Base-by-base conservation (phyloP, 1,139 yeast genomes). In the Sugiyamaella novakii region DNA sequence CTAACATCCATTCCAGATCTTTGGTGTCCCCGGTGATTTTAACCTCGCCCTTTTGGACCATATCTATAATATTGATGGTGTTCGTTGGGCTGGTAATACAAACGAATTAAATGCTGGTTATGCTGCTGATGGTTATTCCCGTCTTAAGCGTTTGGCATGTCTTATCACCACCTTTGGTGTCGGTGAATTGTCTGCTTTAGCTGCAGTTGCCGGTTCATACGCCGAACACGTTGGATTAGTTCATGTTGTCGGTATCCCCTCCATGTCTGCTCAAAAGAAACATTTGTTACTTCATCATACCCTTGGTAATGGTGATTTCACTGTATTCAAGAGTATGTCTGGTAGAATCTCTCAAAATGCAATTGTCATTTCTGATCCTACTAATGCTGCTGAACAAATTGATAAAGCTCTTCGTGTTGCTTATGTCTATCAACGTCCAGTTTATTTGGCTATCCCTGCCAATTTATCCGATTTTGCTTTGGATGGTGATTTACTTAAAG, bases 241-340 rank as follows among this genome's bases (percentile, higher is more conserved):
- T 52, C 87, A 83, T 61, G 76, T 83, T 55, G 88, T 83, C 10
- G 89, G 88, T 30, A 75, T 79, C 5, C 81, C 84, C 5, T 74
- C 81, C 8, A 69, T 78, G 39, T 70, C 83, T 12, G 77, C 94
- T 21, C 88, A 83, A 66, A 76, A 84, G 55, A 79, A 83, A 67
- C 79, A 79, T 60, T 67, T 80, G 63, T 69, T 67, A 65, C 68
- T 76, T 59, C 81, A 77, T 62, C 91, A 84, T 70, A 84, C 91
- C 46, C 74, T 84, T 62, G 95, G 95, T 62, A 84, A 87, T 70
- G 91, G 92, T 57, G 91, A 84, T 69, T 87, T 84, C 71, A 81
- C 84, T 43, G 92, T 83, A 44, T 87, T 85, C 76, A 78, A 77
- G 69, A 74, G 79, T 65, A 86, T 86, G 87, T 82, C 87, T 44